phyloP scores from a whole-genome alignment of 163 green algal genomes.

The Prototheca cutis region DNA sequence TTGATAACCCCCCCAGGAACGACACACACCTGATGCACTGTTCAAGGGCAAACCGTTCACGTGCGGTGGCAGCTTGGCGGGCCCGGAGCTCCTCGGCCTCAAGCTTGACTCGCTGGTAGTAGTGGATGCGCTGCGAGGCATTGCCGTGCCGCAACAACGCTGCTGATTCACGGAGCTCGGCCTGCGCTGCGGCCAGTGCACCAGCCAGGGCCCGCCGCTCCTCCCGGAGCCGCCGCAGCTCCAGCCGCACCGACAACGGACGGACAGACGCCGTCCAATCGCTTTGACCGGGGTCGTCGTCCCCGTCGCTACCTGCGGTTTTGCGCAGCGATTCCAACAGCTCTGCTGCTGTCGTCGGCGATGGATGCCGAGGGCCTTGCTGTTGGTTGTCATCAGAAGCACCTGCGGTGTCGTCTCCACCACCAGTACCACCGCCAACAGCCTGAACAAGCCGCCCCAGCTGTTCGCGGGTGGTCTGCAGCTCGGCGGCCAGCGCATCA shows the following conservation, averaged over 20 bases:
- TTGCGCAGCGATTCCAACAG: too few relatives aligned
- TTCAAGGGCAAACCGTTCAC: conserved; percentile 11
- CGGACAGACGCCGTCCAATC: too few relatives aligned
- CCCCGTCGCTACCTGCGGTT: neutral
- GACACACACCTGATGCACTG: conserved; percentile 12
- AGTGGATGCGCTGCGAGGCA: conserved; percentile 12
- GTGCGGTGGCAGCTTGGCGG: neutral
- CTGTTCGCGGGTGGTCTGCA: neutral
- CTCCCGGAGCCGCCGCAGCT: conserved; percentile 2
- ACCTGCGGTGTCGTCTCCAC: too few relatives aligned
- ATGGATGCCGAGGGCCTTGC: too few relatives aligned
- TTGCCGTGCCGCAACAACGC: neutral
- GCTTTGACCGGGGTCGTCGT: too few relatives aligned
- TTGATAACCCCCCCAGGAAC: neutral
- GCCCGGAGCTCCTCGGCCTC: conserved; percentile 7
- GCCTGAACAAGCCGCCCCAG: neutral
- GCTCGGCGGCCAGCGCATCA: neutral
- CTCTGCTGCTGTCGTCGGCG: too few relatives aligned
- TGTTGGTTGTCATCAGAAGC: too few relatives aligned
- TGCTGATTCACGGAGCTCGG: neutral
- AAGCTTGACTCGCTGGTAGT: conserved; percentile 3
- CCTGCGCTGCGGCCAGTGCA: neutral
- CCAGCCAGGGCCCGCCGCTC: conserved; percentile 4
- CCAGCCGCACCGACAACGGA: neutral
- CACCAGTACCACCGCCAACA: neutral